phyloP scores from a whole-genome alignment of 2,329 filamentous ascomycete genomes.

The Fusarium falciforme region DNA sequence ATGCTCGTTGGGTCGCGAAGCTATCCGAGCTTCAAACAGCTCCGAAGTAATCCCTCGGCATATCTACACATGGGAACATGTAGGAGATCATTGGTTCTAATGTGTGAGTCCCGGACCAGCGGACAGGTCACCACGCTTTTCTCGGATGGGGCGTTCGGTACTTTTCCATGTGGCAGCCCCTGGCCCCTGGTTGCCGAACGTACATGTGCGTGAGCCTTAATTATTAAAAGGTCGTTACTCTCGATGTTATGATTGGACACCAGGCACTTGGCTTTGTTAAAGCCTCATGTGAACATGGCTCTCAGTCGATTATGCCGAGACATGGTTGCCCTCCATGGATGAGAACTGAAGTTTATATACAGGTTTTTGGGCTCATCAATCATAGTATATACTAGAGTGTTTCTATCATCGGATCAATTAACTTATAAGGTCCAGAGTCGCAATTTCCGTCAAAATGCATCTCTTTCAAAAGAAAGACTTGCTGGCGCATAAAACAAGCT shows the following conservation, averaged over 20 bases:
- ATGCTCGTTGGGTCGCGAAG: neutral
- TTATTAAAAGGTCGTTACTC: neutral
- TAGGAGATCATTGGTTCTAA: neutral
- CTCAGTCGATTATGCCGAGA: neutral
- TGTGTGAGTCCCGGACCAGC: neutral
- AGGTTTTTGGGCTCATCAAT: too few relatives aligned
- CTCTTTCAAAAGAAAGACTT: too few relatives aligned
- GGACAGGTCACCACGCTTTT: neutral
- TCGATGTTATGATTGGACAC: neutral
- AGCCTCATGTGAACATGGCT: neutral
- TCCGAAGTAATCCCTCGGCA: neutral
- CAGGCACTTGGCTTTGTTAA: neutral
- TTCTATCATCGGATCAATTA: too few relatives aligned
- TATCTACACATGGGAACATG: neutral
- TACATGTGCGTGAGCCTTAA: neutral
- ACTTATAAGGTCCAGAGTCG: too few relatives aligned
- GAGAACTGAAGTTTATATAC: too few relatives aligned
- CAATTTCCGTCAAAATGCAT: too few relatives aligned
- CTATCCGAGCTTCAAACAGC: neutral
- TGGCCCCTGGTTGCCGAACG: neutral
- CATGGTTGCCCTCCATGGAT: neutral
- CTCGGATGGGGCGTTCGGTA: neutral
- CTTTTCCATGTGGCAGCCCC: neutral
- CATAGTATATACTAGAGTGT: too few relatives aligned
- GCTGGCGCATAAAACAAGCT: too few relatives aligned